Percentiles rank a stretch among this genome's conserved stretches.
Conservation (phyloP, 2,329 filamentous ascomycete genomes). For the Aspergillus fijiensis region DNA sequence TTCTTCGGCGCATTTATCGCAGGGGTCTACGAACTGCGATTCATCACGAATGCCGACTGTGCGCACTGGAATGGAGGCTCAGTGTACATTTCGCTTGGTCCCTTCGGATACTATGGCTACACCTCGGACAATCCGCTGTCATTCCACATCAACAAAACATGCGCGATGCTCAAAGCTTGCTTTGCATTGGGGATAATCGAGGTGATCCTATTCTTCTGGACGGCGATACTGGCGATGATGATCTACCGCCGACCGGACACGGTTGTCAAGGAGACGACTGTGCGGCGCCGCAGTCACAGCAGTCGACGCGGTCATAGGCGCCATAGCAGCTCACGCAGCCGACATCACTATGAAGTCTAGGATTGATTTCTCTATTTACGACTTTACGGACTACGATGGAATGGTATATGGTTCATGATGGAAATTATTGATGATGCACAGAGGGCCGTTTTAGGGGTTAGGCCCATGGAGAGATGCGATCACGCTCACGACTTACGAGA, state of each 20-base stretch:
- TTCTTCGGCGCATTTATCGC: conserved; percentile 66
- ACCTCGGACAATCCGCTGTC: conserved; percentile 50
- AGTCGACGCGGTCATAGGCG: conserved; percentile 34
- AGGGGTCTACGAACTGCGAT: conserved; percentile 58
- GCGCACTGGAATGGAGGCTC: conserved; percentile 53
- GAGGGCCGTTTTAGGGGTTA: not conserved
- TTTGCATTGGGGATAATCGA: conserved; percentile 93
- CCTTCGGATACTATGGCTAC: conserved; percentile 57
- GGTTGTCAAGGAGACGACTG: conserved; percentile 43
- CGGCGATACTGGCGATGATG: conserved; percentile 65
- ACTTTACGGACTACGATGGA: conserved; percentile 1
- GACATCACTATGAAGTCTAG: conserved; percentile 33
- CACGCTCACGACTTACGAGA: not conserved
- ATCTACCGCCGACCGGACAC: conserved; percentile 37
- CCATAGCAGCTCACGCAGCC: conserved; percentile 31
- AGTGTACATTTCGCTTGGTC: conserved; percentile 61
- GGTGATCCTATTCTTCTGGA: conserved; percentile 74
- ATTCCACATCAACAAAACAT: conserved; percentile 68
- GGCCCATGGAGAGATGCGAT: not conserved
- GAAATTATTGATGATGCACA: not conserved
- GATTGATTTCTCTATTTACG: not conserved
- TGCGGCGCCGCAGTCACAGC: conserved; percentile 35
- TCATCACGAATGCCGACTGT: conserved; percentile 66
- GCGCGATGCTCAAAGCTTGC: conserved; percentile 85
- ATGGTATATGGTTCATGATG: conserved; percentile 6